Evolutionary conservation across 352 stramenopile genomes (phyloP), one percentile per base, ranked within the genome.

Genomic region (Globisporangium viniferum): DNA sequence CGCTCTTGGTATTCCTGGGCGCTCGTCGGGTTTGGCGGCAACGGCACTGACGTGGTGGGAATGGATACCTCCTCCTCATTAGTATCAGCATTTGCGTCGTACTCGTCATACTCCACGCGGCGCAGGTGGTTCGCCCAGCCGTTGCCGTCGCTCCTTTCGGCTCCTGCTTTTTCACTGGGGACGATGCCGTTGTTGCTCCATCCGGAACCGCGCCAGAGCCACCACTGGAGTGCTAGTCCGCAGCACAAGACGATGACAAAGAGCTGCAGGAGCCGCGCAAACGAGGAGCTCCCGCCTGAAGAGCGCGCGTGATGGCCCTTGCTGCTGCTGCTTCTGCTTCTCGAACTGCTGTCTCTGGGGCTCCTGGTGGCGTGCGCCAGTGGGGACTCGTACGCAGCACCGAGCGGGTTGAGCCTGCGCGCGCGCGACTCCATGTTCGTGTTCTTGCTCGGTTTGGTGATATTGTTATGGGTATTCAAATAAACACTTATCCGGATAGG

Each of bases 341-440:
- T 33, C 0, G 3, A 5, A 5, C 2, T 33, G 31, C 31, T 33
- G 31, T 33, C 15, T 20, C 41, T 41, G 29, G 7, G 35, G 27
- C 6, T 12, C 1, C 10, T 44, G 27, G 18, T 18, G 20, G 12
- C 9, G 36, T 20, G 70, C 48, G 49, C 39, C 44, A 53, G 63
- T 66, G 44, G n/a, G 10, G 3, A 67, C 56, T 31, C 72, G 71
- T 46, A 57, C 64, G 59, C 55, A 71, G 36, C 27, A 7, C 57
- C 51, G 18, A 66, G 68, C 31, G 44, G 72, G 39, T 57, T 73
- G 59, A 77, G 67, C 46, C 69, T 72, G 20, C 76, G 76, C 8
- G 71, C 74, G 48, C 80, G 78, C 39, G 80, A 79, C 73, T 86
- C 80, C 80, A 89, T 89, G 9, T 14, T 60, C 54, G 53, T 5